These are phyloP conservation scores for Monosporozyma aquatica DNA, from an alignment of 805 yeast genomes.

Conservation along the genomic window DNA sequence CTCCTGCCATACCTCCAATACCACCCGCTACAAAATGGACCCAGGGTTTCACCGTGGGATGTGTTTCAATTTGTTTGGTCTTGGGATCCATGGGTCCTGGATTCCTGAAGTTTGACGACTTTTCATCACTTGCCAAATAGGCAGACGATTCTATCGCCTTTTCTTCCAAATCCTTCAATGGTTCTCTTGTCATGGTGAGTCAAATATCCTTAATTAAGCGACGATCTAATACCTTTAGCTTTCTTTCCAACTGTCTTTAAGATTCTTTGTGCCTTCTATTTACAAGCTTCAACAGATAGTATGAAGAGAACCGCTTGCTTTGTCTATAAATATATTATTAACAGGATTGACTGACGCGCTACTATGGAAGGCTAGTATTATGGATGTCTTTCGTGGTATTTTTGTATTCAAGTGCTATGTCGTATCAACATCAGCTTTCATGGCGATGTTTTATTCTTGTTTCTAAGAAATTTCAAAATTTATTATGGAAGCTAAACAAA, in stretches of 20 bases:
- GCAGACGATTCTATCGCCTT: constrained; percentile 55
- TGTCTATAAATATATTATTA: too few species aligned
- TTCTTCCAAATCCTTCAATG: constrained; percentile 30
- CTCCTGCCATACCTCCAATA: constrained; percentile 96
- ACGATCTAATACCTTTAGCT: too few species aligned
- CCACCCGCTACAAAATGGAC: constrained; percentile 89
- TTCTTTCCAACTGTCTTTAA: too few species aligned
- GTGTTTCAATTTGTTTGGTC: constrained; percentile 8
- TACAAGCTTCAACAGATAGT: too few species aligned
- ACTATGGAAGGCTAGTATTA: background rate
- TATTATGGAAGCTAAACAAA: too few species aligned
- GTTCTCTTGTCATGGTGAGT: constrained; percentile 23
- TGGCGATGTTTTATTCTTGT: background rate
- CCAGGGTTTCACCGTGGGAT: constrained; percentile 40
- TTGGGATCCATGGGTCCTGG: constrained; percentile 19
- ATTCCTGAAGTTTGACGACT: constrained; percentile 44
- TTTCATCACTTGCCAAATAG: constrained; percentile 64
- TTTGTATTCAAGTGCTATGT: background rate
- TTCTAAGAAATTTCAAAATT: background rate
- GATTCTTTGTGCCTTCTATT: too few species aligned
- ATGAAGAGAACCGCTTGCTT: too few species aligned
- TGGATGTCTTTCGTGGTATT: too few species aligned
- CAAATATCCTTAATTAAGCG: too few species aligned
- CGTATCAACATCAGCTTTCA: too few species aligned
- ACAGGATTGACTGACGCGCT: background rate